Evolutionary conservation across 306 rosid species (phyloP), one percentile per base, ranked within the genome.

Genomic region (Cicer pinnatifidum): DNA sequence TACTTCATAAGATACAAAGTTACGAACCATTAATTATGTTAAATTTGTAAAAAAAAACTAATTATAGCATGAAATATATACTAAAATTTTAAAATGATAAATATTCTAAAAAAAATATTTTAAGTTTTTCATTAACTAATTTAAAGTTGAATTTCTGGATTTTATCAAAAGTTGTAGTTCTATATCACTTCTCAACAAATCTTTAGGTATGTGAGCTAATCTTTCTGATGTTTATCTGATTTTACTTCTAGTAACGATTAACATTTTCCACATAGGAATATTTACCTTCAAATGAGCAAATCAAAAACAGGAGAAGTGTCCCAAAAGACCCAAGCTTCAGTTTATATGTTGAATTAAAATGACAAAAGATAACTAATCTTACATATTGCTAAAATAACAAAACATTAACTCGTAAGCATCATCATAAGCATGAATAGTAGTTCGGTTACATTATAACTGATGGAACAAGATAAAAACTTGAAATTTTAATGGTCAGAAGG

Each of bases 361-460:
- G 69, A 37, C n/a, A 57, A 28, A 72, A 72, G 28, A 43, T 6
- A 69, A 35, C 51, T 35, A 73, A 35, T 41, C 41, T 17, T 39
- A 19, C 40, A 35, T 10, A 62, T 16, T 64, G 20, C 54, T 69
- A 12, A 78, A 9, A 69, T 9, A 61, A 9, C 33, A 50, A 28
- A 28, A n/a, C n/a, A 35, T 59, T 11, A 44, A 15, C 43, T 56
- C 20, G 19, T 13, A 13, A 69, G 61, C 47, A 11, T 37, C 63
- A 50, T 39, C 65, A 37, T 37, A 69, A 35, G 12, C 20, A 54
- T 45, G 71, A 43, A 48, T 40, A 57, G 20, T 19, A 73, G 54
- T 67, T 72, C 16, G 59, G 71, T 71, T 63, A 63, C 40, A 67
- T 45, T 53, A 71, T 50, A 13, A 40, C 51, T 7, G 64, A 23